These are phyloP conservation scores for Verticillium isaacii DNA, from an alignment of 2,329 filamentous ascomycete species.

Conservation along the genomic window DNA sequence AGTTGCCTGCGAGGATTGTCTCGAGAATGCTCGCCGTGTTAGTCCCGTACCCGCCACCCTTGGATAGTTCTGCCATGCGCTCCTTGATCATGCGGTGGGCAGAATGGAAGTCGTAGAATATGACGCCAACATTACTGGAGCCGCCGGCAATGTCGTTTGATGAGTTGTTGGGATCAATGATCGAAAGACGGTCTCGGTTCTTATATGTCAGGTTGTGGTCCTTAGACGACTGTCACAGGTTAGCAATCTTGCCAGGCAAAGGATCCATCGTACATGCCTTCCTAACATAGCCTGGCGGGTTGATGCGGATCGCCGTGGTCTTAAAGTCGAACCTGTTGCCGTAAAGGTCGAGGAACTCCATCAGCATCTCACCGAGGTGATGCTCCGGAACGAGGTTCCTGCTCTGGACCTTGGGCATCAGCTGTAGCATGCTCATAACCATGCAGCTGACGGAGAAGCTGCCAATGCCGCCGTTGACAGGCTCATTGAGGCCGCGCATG, in stretches of 20 bases:
- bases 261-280: constrained; percentile 55
- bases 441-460: constrained; percentile 94
- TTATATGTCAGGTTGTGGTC: constrained; percentile 42
- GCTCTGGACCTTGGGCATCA: constrained; percentile 67
- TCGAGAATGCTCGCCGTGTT: constrained; percentile 57
- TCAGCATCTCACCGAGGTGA: constrained; percentile 74
- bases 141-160: constrained; percentile 89
- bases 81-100: constrained; percentile 55
- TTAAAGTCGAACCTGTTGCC: constrained; percentile 74
- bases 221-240: not conserved
- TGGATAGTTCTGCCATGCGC: constrained; percentile 50
- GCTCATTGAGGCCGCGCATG: constrained; percentile 88
- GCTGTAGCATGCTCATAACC: constrained; percentile 81
- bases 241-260: not conserved
- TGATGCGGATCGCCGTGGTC: constrained; percentile 68
- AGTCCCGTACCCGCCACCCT: constrained; percentile 17
- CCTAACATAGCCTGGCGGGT: constrained; percentile 67
- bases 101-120: constrained; percentile 65
- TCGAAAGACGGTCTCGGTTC: constrained; percentile 67
- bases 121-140: constrained; percentile 63
- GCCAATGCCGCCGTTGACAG: constrained; percentile 83
- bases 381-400: constrained; percentile 53
- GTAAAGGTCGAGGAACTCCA: constrained; percentile 88
- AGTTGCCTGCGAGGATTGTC: constrained; percentile 72
- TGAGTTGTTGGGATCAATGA: constrained; percentile 85